Base-by-base conservation (phyloP, 305 asterid genomes). In the Euphrasia arctica region DNA sequence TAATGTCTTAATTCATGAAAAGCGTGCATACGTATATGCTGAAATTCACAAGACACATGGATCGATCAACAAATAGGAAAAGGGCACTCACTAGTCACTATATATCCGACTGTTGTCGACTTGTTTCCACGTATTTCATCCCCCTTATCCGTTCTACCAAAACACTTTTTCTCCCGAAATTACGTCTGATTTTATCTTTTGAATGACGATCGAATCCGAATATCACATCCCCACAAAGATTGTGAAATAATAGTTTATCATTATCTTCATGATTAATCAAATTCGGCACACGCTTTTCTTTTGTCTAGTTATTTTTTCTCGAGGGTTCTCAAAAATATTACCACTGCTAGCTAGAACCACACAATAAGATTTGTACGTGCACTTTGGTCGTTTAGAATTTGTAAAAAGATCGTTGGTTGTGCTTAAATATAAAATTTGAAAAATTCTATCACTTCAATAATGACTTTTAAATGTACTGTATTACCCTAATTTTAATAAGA, bases 141-240 rank as follows among this genome's bases (percentile, higher is more conserved):
- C 80, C n/a, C n/a, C 85, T 80, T 83, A 83, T 83, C 88, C 83
- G 78, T 78, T 77, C n/a, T 70, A 80, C 81, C 80, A 73, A 79
- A 76, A 77, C 41, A 58, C 78, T 59, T 62, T 34, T 57, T 76
- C 61, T 47, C 34, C 74, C 82, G 51, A 63, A 63, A 66, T 63
- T 68, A 71, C 77, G 79, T 71, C 68, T 74, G 58, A 67, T 76
- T 62, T 29, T 56, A 56, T 45, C 42, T 58, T 63, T 75, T 65
- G 48, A 42, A 9, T 11, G 11, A 42, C 13, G 13, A 43, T n/a
- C n/a, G n/a, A n/a, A n/a, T 41, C 32, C 32, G 32, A 29, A 29
- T 29, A 29, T 70, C 48, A 50, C 28, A 56, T 57, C 73, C 31
- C 66, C 75, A 59, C 74, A 49, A 66, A 60, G 45, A 64, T 48